A percentile compares a stretch with the other conserved stretches of the same genome.
Conservation (phyloP, 352 stramenopile species). For the Globisporangium canariense region DNA sequence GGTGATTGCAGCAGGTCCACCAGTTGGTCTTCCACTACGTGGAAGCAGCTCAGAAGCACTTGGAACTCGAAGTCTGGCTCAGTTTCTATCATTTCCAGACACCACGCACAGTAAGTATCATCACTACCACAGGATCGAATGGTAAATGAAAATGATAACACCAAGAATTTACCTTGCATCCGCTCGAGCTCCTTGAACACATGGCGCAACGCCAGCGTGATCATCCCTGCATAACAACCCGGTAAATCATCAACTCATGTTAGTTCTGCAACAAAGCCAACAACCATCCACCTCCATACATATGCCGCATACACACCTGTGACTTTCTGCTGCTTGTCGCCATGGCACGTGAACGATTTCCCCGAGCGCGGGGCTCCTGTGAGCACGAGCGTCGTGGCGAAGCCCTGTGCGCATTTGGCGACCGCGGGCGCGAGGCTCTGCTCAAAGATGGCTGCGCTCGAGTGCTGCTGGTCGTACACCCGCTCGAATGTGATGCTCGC, state of each 20-base stretch:
- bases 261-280: not conserved
- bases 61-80: slow-evolving; percentile 2
- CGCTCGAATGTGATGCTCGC: slow-evolving; percentile 77
- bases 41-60: slow-evolving; percentile 19
- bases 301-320: slow-evolving; percentile 11
- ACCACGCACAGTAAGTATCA: not conserved
- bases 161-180: slow-evolving; percentile 17
- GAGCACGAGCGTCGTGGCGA: slow-evolving; percentile 36
- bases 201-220: slow-evolving; percentile 34
- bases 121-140: not conserved
- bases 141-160: not conserved
- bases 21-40: slow-evolving; percentile 9
- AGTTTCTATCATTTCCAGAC: not conserved
- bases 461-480: slow-evolving; percentile 50
- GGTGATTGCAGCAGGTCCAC: slow-evolving; percentile 6
- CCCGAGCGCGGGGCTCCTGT: slow-evolving; percentile 40
- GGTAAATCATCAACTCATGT: not conserved
- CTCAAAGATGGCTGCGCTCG: slow-evolving; percentile 40
- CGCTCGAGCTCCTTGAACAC: slow-evolving; percentile 24
- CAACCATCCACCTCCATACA: too few relatives aligned
- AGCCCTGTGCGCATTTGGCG: slow-evolving; percentile 25
- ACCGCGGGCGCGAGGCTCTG: slow-evolving; percentile 33
- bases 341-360: slow-evolving; percentile 68
- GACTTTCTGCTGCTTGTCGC: slow-evolving; percentile 21
- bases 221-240: slow-evolving; percentile 20